Base-by-base conservation (phyloP, 2,329 filamentous ascomycete genomes). In the Neofusicoccum kwambonambiense region DNA sequence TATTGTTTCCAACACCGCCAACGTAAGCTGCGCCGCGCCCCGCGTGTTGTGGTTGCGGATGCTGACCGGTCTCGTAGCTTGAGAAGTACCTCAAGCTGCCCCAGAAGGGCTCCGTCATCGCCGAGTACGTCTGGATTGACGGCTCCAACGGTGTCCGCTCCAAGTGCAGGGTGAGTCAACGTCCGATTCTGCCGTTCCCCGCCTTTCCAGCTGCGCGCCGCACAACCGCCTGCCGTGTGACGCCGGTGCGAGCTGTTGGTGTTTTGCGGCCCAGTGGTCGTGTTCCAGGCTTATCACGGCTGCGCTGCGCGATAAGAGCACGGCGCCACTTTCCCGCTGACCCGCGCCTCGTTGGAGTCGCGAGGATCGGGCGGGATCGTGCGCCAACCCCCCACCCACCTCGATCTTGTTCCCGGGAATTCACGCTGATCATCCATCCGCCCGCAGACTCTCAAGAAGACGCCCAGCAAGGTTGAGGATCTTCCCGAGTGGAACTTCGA, bases 111-210 rank as follows among this genome's bases (percentile, higher is more conserved):
- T 84, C 83, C 73, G 85, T 96, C 77, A 95, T 97, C 81, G 94
- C 93, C 76, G 94, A 97, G 84, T 97, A 97, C 83, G 89, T 97
- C 85, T 97, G 94, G 94, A 90, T 97, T 78, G 93, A 97, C 77
- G 85, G 90, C 70, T 81, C 83, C 70, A 93, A 93, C 78, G 89
- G 90, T 75, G 86, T 91, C 73, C 93, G 95, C 75, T 97, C 93
- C 78, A 99, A 98, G 86, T 94, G 91, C 77, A 96, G 93, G 87
- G 94, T 97, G 85, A 85, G 92, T 85, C 69, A 65, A 69, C 68
- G 67, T 62, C 69, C 67, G 52, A 57, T 44, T 44, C 39, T 57
- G 52, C 52, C 52, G 7, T n/a, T 64, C 58, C 66, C 60, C 69
- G 69, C 45, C 8, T 19, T 35, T 12, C 62, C 49, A 35, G 15